A percentile compares a stretch with the other conserved stretches of the same genome.
phyloP scores from a whole-genome alignment of 78 protist species.

The Dictyostelium brefeldianum region DNA sequence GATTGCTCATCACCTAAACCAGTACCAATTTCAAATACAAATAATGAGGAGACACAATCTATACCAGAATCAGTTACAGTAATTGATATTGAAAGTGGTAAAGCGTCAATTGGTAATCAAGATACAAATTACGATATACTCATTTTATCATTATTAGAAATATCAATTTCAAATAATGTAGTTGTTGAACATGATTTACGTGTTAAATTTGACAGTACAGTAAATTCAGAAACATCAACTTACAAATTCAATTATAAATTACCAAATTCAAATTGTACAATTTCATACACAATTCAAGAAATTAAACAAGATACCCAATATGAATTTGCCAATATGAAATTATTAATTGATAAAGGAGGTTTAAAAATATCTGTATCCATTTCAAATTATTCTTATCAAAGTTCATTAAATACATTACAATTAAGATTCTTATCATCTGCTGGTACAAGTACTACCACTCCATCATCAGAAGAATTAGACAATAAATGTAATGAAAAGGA shows the following conservation, averaged over 20 bases:
- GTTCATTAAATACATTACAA: not conserved
- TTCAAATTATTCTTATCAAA: not conserved
- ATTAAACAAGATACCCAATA: not conserved
- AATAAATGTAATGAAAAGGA: not conserved
- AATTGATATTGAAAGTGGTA: constrained; percentile 1
- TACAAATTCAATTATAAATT: no score
- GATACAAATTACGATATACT: not conserved
- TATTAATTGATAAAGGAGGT: not conserved
- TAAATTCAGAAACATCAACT: no score
- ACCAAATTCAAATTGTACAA: no score
- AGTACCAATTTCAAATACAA: no score
- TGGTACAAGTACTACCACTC: not conserved
- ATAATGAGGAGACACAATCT: no score
- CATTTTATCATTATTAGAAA: not conserved
- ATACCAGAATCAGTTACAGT: no score
- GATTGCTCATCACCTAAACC: not conserved
- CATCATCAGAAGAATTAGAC: not conserved
- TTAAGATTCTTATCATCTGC: not conserved
- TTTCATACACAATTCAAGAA: not conserved
- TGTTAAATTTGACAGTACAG: no score
- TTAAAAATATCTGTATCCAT: not conserved
- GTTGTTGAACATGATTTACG: not conserved
- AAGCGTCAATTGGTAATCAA: not conserved
- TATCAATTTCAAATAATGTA: not conserved
- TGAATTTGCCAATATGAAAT: not conserved